phyloP scores from a whole-genome alignment of 1,284 basidiomycete genomes.

The Leccinum angustisporum region DNA sequence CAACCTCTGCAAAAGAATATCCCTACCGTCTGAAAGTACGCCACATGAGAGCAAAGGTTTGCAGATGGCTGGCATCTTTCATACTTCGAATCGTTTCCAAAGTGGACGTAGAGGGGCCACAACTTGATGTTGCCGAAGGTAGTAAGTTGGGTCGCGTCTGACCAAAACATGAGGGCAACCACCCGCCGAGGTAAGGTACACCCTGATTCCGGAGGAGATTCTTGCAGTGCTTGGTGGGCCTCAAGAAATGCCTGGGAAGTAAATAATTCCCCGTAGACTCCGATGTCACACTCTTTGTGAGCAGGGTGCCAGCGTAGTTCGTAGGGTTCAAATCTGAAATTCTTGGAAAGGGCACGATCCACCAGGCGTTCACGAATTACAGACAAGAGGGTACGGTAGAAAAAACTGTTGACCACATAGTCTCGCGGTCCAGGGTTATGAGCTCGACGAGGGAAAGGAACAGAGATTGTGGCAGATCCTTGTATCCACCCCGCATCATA shows the following conservation, averaged over 20 bases:
- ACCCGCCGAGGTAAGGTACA: not conserved
- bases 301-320: not conserved
- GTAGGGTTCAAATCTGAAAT: not conserved
- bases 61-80: not conserved
- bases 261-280: not conserved
- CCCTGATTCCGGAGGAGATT: not conserved
- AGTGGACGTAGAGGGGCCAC: not conserved
- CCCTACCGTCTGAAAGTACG: not conserved
- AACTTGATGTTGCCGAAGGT: not conserved
- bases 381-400: not conserved
- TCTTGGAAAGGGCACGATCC: not conserved
- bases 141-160: not conserved
- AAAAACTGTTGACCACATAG: not conserved
- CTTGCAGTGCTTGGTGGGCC: not conserved
- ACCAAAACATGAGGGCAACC: not conserved
- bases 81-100: not conserved
- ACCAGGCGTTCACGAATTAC: not conserved
- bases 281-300: not conserved
- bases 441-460: not conserved
- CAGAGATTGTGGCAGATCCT: not conserved
- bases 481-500: not conserved
- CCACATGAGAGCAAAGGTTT: not conserved
- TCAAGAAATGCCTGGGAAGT: not conserved
- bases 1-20: not conserved
- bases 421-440: not conserved